Evolutionary conservation across 192 early-diverging fungal genomes (phyloP).

Genomic region (Linnemannia zychae): DNA sequence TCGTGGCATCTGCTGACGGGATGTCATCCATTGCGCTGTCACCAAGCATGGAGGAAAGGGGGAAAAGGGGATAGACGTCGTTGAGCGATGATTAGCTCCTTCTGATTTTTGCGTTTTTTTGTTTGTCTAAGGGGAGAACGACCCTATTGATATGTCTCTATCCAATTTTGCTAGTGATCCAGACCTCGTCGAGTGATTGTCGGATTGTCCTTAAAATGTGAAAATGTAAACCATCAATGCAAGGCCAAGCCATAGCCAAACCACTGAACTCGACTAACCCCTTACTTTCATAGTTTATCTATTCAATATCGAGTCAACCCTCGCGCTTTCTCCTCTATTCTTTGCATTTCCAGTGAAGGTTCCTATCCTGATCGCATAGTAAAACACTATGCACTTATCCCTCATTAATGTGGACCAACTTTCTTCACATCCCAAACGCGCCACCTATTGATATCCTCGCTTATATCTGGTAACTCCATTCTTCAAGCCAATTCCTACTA

Average conservation of each 20-base stretch:
- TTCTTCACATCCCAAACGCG: too few species aligned
- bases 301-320: background rate
- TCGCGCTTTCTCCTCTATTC: background rate
- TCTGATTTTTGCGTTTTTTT: background rate
- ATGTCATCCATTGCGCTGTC: conserved; percentile 89
- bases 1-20: conserved; percentile 76
- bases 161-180: too few species aligned
- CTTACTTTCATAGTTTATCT: background rate
- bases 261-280: too few species aligned
- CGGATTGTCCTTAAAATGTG: background rate
- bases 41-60: background rate
- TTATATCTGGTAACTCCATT: background rate
- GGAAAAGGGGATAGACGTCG: background rate
- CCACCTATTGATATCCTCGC: too few species aligned
- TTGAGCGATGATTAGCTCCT: background rate
- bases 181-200: too few species aligned
- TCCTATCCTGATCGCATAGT: too few species aligned
- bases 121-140: too few species aligned
- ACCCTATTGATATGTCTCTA: too few species aligned
- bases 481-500: background rate
- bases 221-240: background rate
- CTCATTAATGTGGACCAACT: background rate
- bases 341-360: too few species aligned
- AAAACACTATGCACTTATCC: too few species aligned
- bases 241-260: background rate